phyloP scores from a whole-genome alignment of 371 early-diverging fungal genomes.

The Mortierella sp. region DNA sequence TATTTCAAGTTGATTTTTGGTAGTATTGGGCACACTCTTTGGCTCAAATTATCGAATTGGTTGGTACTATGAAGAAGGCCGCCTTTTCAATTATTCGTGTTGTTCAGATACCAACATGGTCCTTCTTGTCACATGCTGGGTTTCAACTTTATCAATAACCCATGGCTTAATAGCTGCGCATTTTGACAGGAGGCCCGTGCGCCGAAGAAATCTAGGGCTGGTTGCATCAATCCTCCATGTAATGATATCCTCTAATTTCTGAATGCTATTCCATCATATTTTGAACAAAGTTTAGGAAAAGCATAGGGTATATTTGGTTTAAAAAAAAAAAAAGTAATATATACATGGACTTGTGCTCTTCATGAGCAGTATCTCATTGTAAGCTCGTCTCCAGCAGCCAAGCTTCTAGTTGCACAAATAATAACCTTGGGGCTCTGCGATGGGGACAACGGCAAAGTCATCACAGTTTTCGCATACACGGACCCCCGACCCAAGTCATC shows the following conservation, averaged over 20 bases:
- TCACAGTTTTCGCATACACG: constrained; percentile 11
- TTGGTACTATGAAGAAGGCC: no score
- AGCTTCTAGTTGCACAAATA: constrained; percentile 11
- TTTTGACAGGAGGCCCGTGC: neutral
- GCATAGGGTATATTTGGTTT: no score
- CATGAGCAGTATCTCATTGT: constrained; percentile 14
- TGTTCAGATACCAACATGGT: no score
- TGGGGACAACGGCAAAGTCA: neutral
- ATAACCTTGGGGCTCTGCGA: constrained; percentile 7
- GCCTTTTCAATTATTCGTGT: no score
- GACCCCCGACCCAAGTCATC: neutral
- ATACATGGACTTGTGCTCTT: neutral
- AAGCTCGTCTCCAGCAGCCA: constrained; percentile 11
- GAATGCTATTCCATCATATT: neutral
- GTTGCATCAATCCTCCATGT: no score
- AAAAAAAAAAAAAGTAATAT: neutral
- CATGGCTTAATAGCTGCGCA: neutral
- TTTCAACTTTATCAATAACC: neutral
- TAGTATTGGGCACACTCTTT: no score
- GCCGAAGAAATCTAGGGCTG: no score
- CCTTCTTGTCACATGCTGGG: neutral
- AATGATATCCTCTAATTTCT: neutral
- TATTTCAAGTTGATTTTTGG: no score
- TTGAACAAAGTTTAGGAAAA: no score
- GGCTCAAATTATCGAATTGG: no score